phyloP scores from a whole-genome alignment of 495 filamentous ascomycete species.

The Aspergillus egyptiacus region DNA sequence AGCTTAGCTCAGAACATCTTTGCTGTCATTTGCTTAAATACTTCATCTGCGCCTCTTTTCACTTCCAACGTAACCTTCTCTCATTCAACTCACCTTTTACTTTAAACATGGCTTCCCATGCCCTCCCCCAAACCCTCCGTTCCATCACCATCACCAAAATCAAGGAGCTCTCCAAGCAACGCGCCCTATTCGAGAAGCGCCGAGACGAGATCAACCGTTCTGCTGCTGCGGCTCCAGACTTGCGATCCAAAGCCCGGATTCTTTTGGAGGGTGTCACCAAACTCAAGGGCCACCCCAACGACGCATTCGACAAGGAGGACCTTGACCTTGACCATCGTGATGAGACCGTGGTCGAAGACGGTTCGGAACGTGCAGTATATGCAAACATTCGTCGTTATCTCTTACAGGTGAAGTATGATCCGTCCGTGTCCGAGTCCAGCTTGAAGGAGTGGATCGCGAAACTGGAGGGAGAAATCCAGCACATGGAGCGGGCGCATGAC shows the following conservation, averaged over 20 bases:
- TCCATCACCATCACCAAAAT: conserved; percentile 63
- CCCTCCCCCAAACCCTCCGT: conserved; percentile 56
- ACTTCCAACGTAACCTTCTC: not conserved
- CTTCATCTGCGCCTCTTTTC: not conserved
- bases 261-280: conserved; percentile 38
- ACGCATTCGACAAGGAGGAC: conserved; percentile 35
- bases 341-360: conserved; percentile 6
- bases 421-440: conserved; percentile 44
- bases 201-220: conserved; percentile 29
- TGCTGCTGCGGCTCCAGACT: conserved; percentile 22
- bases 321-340: conserved; percentile 19
- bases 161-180: conserved; percentile 54
- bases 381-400: conserved; percentile 47
- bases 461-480: conserved; percentile 43
- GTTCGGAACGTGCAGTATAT: conserved; percentile 22
- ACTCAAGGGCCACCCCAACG: conserved; percentile 32
- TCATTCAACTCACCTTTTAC: not conserved
- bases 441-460: conserved; percentile 42
- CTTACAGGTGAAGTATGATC: conserved; percentile 51
- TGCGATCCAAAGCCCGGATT: conserved; percentile 26
- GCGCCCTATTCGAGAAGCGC: conserved; percentile 43
- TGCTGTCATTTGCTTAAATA: not conserved
- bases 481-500: conserved; percentile 51
- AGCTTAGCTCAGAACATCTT: not conserved
- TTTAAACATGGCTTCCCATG: conserved; percentile 26